Base-by-base conservation (phyloP, 306 rosid species). In the Cajanus cajan region DNA sequence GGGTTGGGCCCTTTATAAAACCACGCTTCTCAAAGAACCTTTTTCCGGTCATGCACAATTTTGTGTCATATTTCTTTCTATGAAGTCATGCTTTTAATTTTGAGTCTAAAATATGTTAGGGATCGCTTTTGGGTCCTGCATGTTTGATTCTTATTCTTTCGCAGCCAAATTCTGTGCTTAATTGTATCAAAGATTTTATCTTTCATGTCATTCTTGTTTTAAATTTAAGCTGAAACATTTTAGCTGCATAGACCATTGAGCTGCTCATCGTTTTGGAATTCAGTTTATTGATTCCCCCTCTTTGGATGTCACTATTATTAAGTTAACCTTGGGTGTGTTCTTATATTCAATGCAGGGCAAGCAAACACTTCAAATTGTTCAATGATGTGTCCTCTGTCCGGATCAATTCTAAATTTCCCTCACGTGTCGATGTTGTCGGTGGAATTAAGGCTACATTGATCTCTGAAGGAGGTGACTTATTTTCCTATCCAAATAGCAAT, bases 391-490 rank as follows among this genome's bases (percentile, higher is more conserved):
- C 89, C 12, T 82, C 72, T 59, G 71, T 55, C 69, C 86, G 65
- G 59, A 36, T 88, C 52, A 81, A 78, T 61, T 80, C 86, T 68
- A 90, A 84, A 58, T 58, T 82, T 28, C 59, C 83, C 24, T 63
- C 85, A 41, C 85, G 81, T 47, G 48, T 57, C 45, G 84, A 44
- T 73, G 86, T 79, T 58, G 50, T 54, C 21, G 52, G 82, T 34
- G 78, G 80, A 79, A 76, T 78, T 43, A 84, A 89, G 81, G 90
- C 96, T 66, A 25, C 90, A 8, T 50, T 92, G 59, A 74, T 79
- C 25, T 72, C 92, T 19, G 92, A 85, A 41, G 94, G 76, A 31
- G 92, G 87, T 28, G 92, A 77, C 55, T 54, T 88, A 57, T 58
- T 85, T 79, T 88, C 91, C 59, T 82, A 82, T 87, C 33, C 90